Conservation (phyloP, 2,329 filamentous ascomycete genomes). For the Cladosporium velox region DNA sequence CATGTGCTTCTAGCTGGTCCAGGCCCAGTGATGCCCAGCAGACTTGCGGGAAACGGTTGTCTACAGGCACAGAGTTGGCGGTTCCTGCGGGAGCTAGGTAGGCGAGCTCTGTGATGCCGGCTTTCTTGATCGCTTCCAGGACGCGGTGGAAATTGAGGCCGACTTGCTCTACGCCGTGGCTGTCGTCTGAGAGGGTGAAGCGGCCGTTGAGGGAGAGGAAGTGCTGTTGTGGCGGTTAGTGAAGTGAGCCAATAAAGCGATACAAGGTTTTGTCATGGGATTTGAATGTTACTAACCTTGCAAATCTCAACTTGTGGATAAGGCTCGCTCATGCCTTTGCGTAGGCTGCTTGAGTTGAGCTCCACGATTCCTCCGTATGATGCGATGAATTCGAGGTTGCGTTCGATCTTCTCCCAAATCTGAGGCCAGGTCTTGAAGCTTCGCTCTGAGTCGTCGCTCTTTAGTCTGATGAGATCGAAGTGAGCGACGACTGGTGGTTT, state of each 20-base stretch:
- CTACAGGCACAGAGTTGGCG: neutral
- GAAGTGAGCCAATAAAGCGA: neutral
- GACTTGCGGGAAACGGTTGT: constrained; percentile 2
- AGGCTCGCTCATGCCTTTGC: constrained; percentile 87
- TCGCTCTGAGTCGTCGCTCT: constrained; percentile 68
- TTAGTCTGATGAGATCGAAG: constrained; percentile 85
- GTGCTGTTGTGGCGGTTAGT: constrained; percentile 49
- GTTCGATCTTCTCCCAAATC: constrained; percentile 72
- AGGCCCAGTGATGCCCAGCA: constrained; percentile 5
- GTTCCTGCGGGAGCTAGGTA: constrained; percentile 9
- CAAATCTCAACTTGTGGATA: constrained; percentile 83
- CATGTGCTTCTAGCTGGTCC: constrained; percentile 6
- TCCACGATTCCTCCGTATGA: constrained; percentile 82
- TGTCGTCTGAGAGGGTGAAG: constrained; percentile 94
- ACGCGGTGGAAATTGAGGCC: constrained; percentile 78
- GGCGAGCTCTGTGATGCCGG: constrained; percentile 56
- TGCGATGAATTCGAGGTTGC: constrained; percentile 72
- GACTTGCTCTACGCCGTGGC: constrained; percentile 83
- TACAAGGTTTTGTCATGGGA: neutral
- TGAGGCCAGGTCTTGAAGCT: constrained; percentile 44
- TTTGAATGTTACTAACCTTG: constrained; percentile 55
- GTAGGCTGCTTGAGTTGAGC: constrained; percentile 81
- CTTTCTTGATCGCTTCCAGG: constrained; percentile 67
- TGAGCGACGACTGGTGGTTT: constrained; percentile 82
- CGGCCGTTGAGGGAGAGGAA: constrained; percentile 73